These are phyloP conservation scores for Curvularia sp. DNA, from an alignment of 2,329 filamentous ascomycete species.

Conservation along the genomic window DNA sequence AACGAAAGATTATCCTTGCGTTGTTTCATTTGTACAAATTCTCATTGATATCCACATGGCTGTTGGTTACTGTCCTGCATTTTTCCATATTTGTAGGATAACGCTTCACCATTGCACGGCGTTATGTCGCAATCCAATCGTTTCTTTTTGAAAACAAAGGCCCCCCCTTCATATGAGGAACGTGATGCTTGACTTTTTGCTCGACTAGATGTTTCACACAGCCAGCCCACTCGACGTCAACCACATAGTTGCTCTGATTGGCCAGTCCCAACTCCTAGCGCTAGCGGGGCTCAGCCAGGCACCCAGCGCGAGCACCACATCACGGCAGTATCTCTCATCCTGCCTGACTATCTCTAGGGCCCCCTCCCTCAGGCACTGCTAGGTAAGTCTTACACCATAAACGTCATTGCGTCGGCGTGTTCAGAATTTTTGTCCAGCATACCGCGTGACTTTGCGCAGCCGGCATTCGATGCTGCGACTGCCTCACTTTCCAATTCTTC, in stretches of 20 bases:
- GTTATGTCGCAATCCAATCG: slow-evolving; percentile 5
- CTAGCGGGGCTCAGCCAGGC: slow-evolving; percentile 6
- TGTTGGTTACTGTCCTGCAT: not conserved
- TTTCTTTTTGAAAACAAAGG: not conserved
- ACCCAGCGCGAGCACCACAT: slow-evolving; percentile 26
- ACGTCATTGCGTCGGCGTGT: not conserved
- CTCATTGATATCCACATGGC: slow-evolving; percentile 17
- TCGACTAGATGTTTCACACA: not conserved
- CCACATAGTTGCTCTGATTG: slow-evolving; percentile 2
- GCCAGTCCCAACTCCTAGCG: not conserved
- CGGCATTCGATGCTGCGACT: not conserved
- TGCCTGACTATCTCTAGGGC: slow-evolving; percentile 23
- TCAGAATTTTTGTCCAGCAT: slow-evolving; percentile 3
- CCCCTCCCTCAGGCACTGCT: slow-evolving; percentile 12
- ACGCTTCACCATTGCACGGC: slow-evolving; percentile 5
- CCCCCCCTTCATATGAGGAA: not conserved
- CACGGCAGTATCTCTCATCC: slow-evolving; percentile 35
- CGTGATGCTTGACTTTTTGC: too few species aligned
- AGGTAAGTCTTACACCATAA: slow-evolving; percentile 23
- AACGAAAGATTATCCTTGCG: slow-evolving; percentile 13
- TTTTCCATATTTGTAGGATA: not conserved
- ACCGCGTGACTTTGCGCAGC: not conserved
- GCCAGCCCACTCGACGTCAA: too few species aligned
- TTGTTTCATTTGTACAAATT: slow-evolving; percentile 15
- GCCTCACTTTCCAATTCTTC: slow-evolving; percentile 5